Evolutionary conservation across 495 filamentous ascomycete species (phyloP), one percentile per base, ranked within the genome.

Genomic region (Lophiostoma macrostomum): DNA sequence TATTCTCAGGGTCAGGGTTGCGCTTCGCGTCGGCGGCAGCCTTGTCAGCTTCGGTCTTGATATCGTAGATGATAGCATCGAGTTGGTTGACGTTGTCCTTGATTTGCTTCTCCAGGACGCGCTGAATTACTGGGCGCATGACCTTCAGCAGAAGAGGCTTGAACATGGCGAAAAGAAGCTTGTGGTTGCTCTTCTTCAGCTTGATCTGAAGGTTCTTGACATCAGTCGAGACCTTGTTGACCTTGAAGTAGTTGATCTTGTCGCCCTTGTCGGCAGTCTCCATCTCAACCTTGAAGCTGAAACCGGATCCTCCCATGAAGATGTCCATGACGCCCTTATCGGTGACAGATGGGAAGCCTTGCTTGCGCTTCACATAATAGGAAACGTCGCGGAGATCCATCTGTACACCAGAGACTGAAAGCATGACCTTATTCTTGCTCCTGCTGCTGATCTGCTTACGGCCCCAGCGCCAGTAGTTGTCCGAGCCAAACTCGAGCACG

Each of bases 391-490:
- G 60, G 11, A 91, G 69, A 55, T 91, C 87, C 77, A 86, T 86
- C 73, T 98, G 93, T 43, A 97, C 80, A 16, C 91, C 90, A 42
- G 89, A 93, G 4, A 87, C 86, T 30, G 86, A 85, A 36, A 97
- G 75, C 76, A 91, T 84, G 32, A 89, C 74, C 61, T 87, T 84
- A 70, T 95, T 89, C 68, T 84, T 83, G 60, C 80, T 83, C 74
- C 82, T 89, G 80, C 78, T 95, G 67, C 80, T 77, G 41, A 85
- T 75, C 52, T 77, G 79, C 84, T 93, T 96, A 61, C 93, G 88
- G 19, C 93, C 94, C 80, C 86, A 96, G 55, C 88, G 84, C 80
- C 90, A 90, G 75, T 95, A 95, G 73, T 96, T 95, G 72, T 98
- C 91, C 66, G 80, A 87, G 38, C 82, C 82, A 61, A 97, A 80